Evolutionary conservation across 306 rosid genomes (phyloP).

Genomic region (Sechiopsis laciniata): DNA sequence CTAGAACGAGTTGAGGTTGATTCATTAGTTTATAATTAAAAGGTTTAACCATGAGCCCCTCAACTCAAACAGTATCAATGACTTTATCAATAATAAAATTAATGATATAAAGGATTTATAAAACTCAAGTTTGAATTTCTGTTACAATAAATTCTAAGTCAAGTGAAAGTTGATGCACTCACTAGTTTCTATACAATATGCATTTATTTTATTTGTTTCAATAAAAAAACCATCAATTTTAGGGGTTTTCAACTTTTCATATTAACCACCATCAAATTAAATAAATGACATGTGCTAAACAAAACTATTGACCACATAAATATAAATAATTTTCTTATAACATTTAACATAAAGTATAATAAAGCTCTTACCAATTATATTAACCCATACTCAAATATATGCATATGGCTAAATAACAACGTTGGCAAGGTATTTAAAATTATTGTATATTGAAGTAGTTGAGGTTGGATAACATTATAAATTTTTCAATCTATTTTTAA

Average conservation of each 20-base stretch:
- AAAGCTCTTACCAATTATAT: neutral
- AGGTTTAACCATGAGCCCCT: neutral
- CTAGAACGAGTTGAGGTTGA: neutral
- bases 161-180: slow-evolving; percentile 20
- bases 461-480: slow-evolving; percentile 7
- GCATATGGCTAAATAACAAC: neutral
- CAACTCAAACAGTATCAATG: neutral
- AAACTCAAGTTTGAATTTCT: neutral
- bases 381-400: neutral
- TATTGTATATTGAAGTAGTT: slow-evolving; percentile 4
- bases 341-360: neutral
- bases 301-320: neutral
- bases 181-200: slow-evolving; percentile 9
- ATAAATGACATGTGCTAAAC: neutral
- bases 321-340: neutral
- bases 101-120: neutral
- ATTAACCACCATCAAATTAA: neutral
- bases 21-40: neutral
- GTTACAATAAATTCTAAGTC: neutral
- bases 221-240: neutral
- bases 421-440: neutral
- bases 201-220: neutral
- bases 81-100: neutral
- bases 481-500: neutral
- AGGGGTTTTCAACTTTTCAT: too few relatives aligned